Percentiles rank a stretch among this genome's conserved stretches.
These are phyloP conservation scores for Lignosus rhinocerotis DNA, from an alignment of 1,284 basidiomycete genomes.

Conservation along the genomic window DNA sequence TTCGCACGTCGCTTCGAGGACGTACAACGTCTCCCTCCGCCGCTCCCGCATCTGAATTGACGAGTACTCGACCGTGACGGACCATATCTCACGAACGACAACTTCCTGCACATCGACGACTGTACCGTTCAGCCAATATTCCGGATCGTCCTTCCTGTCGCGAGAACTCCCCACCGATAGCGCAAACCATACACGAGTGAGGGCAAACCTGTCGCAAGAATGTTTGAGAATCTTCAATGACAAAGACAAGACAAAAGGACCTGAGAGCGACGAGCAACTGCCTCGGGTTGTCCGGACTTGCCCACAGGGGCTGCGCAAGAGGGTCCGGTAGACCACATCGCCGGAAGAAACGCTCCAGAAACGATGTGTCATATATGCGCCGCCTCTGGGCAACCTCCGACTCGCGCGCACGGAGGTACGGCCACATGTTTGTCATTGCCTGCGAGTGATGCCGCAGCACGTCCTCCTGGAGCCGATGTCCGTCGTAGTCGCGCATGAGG, in stretches of 20 bases:
- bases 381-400: constrained; percentile 42
- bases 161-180: constrained; percentile 47
- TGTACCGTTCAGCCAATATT: constrained; percentile 36
- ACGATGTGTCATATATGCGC: constrained; percentile 45
- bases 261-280: constrained; percentile 58
- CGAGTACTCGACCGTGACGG: constrained; percentile 39
- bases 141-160: constrained; percentile 25
- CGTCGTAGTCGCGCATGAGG: constrained; percentile 47
- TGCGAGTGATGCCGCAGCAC: constrained; percentile 41
- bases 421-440: constrained; percentile 65
- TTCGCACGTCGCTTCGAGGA: constrained; percentile 70
- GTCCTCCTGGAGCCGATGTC: constrained; percentile 42
- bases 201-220: constrained; percentile 48
- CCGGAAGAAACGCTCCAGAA: constrained; percentile 42
- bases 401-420: constrained; percentile 56
- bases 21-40: constrained; percentile 43
- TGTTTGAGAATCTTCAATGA: too few species aligned
- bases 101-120: constrained; percentile 51
- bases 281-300: constrained; percentile 54
- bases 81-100: constrained; percentile 61
- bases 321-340: constrained; percentile 25
- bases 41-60: neutral
- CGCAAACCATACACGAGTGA: constrained; percentile 63
- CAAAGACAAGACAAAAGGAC: constrained; percentile 37
- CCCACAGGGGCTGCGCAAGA: constrained; percentile 54